These are phyloP conservation scores for Cynara cardunculus DNA, from an alignment of 129 eudicot species.

Conservation along the genomic window DNA sequence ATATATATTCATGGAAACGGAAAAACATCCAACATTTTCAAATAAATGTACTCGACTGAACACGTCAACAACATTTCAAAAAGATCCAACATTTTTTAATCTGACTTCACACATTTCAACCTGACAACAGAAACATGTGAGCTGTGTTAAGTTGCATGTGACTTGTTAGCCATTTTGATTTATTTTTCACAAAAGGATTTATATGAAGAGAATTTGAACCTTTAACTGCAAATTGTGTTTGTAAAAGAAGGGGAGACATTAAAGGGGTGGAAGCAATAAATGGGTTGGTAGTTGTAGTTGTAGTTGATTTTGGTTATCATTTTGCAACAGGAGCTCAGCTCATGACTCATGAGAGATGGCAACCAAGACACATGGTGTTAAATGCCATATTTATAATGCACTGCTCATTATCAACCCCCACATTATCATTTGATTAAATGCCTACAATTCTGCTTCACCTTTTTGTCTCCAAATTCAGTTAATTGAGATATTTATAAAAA, in stretches of 20 bases:
- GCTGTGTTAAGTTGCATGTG: not conserved
- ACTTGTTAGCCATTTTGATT: not conserved
- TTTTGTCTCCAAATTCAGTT: not conserved
- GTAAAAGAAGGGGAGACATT: not conserved
- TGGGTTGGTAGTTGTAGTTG: not conserved
- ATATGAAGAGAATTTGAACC: not conserved
- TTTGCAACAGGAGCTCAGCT: not conserved
- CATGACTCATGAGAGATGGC: not conserved
- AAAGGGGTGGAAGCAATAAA: not conserved
- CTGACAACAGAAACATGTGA: not conserved
- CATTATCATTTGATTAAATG: not conserved
- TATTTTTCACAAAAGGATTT: not conserved
- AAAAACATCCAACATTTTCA: not conserved
- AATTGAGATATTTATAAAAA: too few species aligned
- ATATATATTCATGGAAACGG: too few species aligned
- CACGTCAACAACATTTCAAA: not conserved
- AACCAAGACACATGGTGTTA: conserved; percentile 4
- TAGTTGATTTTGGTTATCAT: not conserved
- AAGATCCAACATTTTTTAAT: not conserved
- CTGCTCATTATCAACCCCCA: not conserved
- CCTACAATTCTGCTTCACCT: not conserved
- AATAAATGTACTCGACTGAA: not conserved
- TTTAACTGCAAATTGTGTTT: too few species aligned
- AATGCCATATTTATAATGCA: conserved; percentile 12
- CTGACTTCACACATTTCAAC: not conserved